Evolutionary conservation across 2,329 filamentous ascomycete genomes (phyloP), one percentile per base, ranked within the genome.

Genomic region (Pseudogymnoascus verrucosus): DNA sequence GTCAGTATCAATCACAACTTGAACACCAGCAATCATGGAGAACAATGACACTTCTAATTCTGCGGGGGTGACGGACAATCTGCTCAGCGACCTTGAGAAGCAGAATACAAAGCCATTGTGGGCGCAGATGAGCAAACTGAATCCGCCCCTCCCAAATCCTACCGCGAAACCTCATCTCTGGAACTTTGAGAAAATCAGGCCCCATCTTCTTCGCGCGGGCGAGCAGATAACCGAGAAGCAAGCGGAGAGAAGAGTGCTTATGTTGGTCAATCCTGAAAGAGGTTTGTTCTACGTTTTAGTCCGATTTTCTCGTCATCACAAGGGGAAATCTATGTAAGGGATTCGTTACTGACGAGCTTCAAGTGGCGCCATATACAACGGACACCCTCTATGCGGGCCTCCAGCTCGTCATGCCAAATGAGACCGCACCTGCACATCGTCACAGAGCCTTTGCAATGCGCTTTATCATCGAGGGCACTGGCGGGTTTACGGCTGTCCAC

Each of bases 341-440:
- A 71, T 31, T n/a, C 21, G 21, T 34, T 16, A 40, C 36, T 74
- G 57, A 69, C 51, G 54, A 60, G 10, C 47, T 40, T 60, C 16
- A 39, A 81, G 79, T 78, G 63, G 78, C 80, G 0, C 82, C 83
- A 0, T 82, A 79, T 65, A 84, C 82, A 0, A 84, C 82, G 0
- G 82, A 85, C 68, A 84, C 82, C 1, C 74, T 85, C 61, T 84
- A 84, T 65, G 81, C 79, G 2, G 83, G 82, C 1, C 76, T 85
- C 1, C 83, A 85, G 67, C 75, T 85, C 0, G 80, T 85, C 4
- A 80, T 82, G 68, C 82, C 83, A 0, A 79, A 80, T 28, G 83
- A 85, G 64, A 81, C 76, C 0, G 82, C 83, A 0, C 80, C 79
- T 0, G 82, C 82, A 0, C 83, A 85, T 66, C 73, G 83, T 0